Conservation (phyloP, 306 rosid genomes). For the Lablab purpureus region DNA sequence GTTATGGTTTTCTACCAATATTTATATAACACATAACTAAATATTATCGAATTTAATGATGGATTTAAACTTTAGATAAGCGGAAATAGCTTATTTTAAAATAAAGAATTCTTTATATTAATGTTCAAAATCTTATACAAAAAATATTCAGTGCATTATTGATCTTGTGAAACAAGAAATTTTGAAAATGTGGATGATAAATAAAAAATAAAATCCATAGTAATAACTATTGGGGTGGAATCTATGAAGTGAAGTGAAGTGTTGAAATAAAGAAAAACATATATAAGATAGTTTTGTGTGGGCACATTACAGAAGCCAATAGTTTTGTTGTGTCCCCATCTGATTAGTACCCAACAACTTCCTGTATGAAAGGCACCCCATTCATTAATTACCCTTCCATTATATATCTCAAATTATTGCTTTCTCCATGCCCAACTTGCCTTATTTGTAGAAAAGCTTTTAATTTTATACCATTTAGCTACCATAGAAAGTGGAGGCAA, state of each 20-base stretch:
- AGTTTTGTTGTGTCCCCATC: conserved; percentile 4
- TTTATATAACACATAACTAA: no score
- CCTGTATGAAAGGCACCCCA: conserved; percentile 10
- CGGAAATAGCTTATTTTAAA: no score
- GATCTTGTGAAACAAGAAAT: no score
- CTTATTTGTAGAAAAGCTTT: neutral
- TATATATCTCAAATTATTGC: conserved; percentile 27
- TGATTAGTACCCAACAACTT: conserved; percentile 45
- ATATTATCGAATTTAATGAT: no score
- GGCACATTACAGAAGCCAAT: neutral
- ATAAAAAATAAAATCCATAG: no score
- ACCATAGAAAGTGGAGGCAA: neutral
- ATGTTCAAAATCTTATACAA: no score
- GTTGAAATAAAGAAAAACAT: conserved; percentile 3
- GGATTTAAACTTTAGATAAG: no score
- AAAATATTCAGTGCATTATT: no score
- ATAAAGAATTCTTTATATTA: no score
- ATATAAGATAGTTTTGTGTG: neutral
- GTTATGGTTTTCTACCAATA: no score
- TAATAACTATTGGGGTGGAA: neutral
- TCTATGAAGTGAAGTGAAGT: neutral
- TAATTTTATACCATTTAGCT: neutral
- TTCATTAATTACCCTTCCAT: conserved; percentile 29
- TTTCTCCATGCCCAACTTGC: neutral
- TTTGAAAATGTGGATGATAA: no score